Evolutionary conservation across 2,329 filamentous ascomycete genomes (phyloP).

Genomic region (Neofusicoccum cordaticola): DNA sequence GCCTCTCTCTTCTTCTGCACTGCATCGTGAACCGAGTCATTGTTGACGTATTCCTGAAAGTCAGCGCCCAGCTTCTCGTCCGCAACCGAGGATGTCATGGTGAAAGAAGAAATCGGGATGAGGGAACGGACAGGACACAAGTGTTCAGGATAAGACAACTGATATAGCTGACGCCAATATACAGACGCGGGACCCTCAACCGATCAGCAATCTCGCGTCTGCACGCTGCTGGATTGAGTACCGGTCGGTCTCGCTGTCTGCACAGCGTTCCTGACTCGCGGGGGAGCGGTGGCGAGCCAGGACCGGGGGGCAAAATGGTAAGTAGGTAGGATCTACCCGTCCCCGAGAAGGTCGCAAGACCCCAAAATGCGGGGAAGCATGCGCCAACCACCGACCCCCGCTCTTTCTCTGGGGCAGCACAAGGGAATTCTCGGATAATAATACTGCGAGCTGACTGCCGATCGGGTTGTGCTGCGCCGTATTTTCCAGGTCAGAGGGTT

Average conservation of each 20-base stretch:
- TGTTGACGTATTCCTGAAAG: constrained; percentile 15
- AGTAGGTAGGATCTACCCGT: background rate
- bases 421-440: background rate
- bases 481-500: background rate
- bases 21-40: constrained; percentile 21
- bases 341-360: background rate
- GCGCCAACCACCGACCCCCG: background rate
- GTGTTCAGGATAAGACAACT: background rate
- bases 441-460: too few relatives aligned
- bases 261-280: background rate
- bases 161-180: background rate
- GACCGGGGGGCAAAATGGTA: too few relatives aligned
- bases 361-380: constrained; percentile 9
- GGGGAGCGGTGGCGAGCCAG: background rate
- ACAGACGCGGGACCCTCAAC: background rate
- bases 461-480: too few relatives aligned
- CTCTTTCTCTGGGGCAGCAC: background rate
- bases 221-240: too few relatives aligned
- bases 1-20: constrained; percentile 27
- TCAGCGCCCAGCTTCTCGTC: background rate
- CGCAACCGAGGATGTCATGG: background rate
- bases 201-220: background rate
- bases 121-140: background rate
- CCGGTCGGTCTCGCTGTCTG: background rate
- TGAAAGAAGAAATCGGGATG: background rate